Conservation (phyloP, 2,329 filamentous ascomycete genomes). For the Fusarium compactum region DNA sequence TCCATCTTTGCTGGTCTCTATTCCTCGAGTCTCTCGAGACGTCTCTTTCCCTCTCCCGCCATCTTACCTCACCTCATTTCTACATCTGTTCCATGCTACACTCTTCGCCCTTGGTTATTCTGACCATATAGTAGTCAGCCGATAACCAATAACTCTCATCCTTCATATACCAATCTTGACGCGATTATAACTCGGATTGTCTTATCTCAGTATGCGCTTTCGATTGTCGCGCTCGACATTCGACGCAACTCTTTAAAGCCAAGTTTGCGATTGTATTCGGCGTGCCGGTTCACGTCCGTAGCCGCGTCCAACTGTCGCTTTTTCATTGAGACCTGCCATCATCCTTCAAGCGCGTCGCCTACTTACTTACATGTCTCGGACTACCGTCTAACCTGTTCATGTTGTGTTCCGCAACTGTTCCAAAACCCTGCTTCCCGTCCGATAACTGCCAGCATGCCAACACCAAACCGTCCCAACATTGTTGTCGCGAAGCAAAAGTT, state of each 20-base stretch:
- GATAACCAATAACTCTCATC: neutral
- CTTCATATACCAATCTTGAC: constrained; percentile 6
- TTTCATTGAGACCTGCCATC: constrained; percentile 24
- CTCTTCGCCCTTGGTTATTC: constrained; percentile 9
- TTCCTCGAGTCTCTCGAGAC: constrained; percentile 15
- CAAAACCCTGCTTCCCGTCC: constrained; percentile 30
- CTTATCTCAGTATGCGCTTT: constrained; percentile 41
- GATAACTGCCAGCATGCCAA: constrained; percentile 46
- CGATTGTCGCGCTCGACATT: constrained; percentile 34
- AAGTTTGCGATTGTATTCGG: constrained; percentile 34
- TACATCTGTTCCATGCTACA: constrained; percentile 13
- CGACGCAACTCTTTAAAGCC: constrained; percentile 40
- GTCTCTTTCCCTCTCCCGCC: constrained; percentile 25
- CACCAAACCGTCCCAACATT: constrained; percentile 30
- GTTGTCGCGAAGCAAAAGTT: constrained; percentile 43
- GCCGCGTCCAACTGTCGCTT: constrained; percentile 28
- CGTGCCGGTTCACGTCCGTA: constrained; percentile 39
- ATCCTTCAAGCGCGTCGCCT: constrained; percentile 31
- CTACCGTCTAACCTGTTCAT: constrained; percentile 32
- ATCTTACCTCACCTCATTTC: constrained; percentile 22
- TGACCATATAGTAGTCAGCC: neutral
- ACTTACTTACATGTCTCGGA: constrained; percentile 44
- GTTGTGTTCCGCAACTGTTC: constrained; percentile 38
- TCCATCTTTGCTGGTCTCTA: constrained; percentile 29
- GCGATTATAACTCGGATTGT: constrained; percentile 15